These are phyloP conservation scores for Linnemannia hyalina DNA, from an alignment of 192 early-diverging fungal genomes.

Conservation along the genomic window DNA sequence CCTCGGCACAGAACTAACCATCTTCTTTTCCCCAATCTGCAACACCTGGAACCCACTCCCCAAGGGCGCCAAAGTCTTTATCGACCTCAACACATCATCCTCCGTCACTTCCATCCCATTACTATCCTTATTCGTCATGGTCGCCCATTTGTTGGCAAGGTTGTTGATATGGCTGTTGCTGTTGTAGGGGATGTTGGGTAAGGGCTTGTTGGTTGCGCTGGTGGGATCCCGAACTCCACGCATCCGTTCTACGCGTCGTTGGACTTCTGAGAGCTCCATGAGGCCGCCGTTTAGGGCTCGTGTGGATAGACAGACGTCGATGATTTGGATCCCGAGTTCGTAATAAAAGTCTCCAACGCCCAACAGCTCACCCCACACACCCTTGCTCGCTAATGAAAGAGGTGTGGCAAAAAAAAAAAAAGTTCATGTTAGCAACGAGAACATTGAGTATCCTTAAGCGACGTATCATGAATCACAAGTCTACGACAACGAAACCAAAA, in stretches of 20 bases:
- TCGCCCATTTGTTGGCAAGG: slow-evolving; percentile 26
- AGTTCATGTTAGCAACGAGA: slow-evolving; percentile 59
- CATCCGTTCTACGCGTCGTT: slow-evolving; percentile 73
- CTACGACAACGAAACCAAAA: not conserved
- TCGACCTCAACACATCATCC: slow-evolving; percentile 90
- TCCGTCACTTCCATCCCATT: slow-evolving; percentile 56
- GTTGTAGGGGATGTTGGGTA: not conserved
- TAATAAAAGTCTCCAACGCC: slow-evolving; percentile 99
- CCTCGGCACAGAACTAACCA: slow-evolving; percentile 91
- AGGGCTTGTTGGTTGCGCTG: not conserved
- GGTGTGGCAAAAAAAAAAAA: slow-evolving; percentile 19
- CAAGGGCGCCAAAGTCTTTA: slow-evolving; percentile 89
- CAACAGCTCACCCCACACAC: slow-evolving; percentile 94
- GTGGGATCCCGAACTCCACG: slow-evolving; percentile 60
- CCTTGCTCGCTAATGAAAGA: slow-evolving; percentile 82
- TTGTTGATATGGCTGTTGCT: not conserved
- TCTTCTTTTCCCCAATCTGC: slow-evolving; percentile 79
- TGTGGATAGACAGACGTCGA: slow-evolving; percentile 90
- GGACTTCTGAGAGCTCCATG: slow-evolving; percentile 88
- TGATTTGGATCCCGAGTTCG: slow-evolving; percentile 94
- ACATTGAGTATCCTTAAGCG: too few relatives aligned
- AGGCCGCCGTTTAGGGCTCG: slow-evolving; percentile 90
- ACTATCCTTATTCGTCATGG: slow-evolving; percentile 18
- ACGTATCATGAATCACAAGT: too few relatives aligned
- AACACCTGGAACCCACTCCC: slow-evolving; percentile 92